These are phyloP conservation scores for Epichloe brachyelytri DNA, from an alignment of 2,329 filamentous ascomycete species.

Conservation along the genomic window DNA sequence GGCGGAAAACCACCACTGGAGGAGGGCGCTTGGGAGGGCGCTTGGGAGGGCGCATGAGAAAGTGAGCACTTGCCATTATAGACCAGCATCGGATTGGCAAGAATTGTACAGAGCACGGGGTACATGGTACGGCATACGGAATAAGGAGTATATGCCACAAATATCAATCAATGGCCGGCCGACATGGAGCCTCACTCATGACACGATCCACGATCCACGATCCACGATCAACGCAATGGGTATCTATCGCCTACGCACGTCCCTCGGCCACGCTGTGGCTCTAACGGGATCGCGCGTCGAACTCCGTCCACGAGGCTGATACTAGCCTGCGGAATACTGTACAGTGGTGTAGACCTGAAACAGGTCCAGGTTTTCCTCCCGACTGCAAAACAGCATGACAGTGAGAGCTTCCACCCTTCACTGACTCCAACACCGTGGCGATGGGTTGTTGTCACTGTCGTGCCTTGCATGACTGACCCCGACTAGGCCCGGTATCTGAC, in stretches of 20 bases:
- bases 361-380: constrained; percentile 4
- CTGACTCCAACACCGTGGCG: neutral
- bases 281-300: constrained; percentile 7
- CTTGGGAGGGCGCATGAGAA: too few species aligned
- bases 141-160: too few species aligned
- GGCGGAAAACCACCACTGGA: too few species aligned
- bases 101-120: too few species aligned
- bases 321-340: neutral
- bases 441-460: constrained; percentile 9
- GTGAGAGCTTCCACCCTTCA: neutral
- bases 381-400: constrained; percentile 5
- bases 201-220: too few species aligned
- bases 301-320: constrained; percentile 8
- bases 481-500: neutral
- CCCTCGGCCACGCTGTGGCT: constrained; percentile 1
- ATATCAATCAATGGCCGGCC: too few species aligned
- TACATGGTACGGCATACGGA: too few species aligned
- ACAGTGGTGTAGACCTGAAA: constrained; percentile 8
- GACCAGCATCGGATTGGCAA: too few species aligned
- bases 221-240: too few species aligned
- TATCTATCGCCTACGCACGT: neutral
- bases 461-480: constrained; percentile 11
- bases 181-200: too few species aligned
- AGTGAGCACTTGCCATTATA: too few species aligned
- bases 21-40: too few species aligned